Evolutionary conservation across 2,329 filamentous ascomycete species (phyloP), one percentile per base, ranked within the genome.

Genomic region (Talaromyces sp.): DNA sequence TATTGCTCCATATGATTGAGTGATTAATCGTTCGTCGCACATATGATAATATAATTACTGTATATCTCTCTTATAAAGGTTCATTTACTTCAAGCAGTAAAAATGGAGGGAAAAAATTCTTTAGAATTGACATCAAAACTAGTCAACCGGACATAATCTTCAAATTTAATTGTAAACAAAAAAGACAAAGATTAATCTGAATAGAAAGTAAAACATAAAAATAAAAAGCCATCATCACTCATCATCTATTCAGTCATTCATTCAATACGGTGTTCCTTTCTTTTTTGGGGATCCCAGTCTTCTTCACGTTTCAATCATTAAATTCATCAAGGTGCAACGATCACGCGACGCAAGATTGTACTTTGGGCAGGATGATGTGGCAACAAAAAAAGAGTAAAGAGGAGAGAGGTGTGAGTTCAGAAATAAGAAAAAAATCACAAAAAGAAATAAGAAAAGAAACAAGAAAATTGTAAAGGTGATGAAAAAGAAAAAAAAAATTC

Each of bases 301-400:
- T 61, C 54, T 61, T 54, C 43, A 35, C 41, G n/a, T 49, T 21
- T 21, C 9, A 46, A 24, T 61, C 55, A 52, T 61, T 55, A 53
- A 50, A 58, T 61, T 61, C 59, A 43, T 61, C 49, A 58, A 26
- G 41, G 38, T 10, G 24, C 54, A 56, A 56, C 38, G 58, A 61
- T 58, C 59, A 55, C 58, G 52, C 35, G 59, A 55, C 50, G 55
- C 59, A 57, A 58, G 46, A 55, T 57, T 60, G 49, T 57, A 58
- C 59, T 57, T 38, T 32, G 26, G 41, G 13, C 4, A 31, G 11
- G 17, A 41, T 53, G 54, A 24, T 41, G 55, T 53, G 56, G 56
- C 56, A 58, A 31, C 24, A 53, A 54, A 32, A 41, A 46, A 32
- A 29, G 56, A 43, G 17, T 7, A 43, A 26, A 41, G 14, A 41